phyloP scores from a whole-genome alignment of 2,329 filamentous ascomycete species.

The Fusarium sp. region DNA sequence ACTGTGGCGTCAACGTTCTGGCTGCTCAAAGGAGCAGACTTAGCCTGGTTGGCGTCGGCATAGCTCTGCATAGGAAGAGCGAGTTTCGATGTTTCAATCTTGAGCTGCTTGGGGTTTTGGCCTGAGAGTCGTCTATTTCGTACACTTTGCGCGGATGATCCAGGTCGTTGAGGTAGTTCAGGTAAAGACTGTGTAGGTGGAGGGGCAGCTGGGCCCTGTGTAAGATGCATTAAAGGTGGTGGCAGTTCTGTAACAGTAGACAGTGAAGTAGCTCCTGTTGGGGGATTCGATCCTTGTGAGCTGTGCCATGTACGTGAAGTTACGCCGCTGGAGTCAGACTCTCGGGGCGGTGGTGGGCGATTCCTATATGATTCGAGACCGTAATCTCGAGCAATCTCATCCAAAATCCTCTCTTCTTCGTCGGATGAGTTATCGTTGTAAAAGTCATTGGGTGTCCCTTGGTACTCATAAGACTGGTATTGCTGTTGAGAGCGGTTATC shows the following conservation, averaged over 20 bases:
- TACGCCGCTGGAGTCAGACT: constrained; percentile 83
- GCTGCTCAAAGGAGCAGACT: constrained; percentile 15
- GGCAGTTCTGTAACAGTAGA: constrained; percentile 76
- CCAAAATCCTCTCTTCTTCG: constrained; percentile 80
- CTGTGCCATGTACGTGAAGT: constrained; percentile 85
- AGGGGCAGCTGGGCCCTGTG: constrained; percentile 50
- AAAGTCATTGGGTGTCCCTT: constrained; percentile 59
- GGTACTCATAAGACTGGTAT: constrained; percentile 39
- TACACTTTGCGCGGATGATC: constrained; percentile 62
- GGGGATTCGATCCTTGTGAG: constrained; percentile 77
- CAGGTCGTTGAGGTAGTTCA: constrained; percentile 51
- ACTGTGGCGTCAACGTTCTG: constrained; percentile 8
- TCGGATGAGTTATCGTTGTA: constrained; percentile 72
- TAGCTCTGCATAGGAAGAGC: constrained; percentile 34
- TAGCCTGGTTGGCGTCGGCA: constrained; percentile 16
- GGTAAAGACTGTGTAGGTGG: constrained; percentile 60
- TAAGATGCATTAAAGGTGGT: constrained; percentile 29
- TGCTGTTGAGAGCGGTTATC: constrained; percentile 58
- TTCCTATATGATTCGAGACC: constrained; percentile 77
- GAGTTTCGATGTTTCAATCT: constrained; percentile 77
- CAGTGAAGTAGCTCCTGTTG: constrained; percentile 46
- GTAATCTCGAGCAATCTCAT: constrained; percentile 88
- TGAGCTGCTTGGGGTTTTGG: constrained; percentile 82
- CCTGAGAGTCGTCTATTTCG: constrained; percentile 82
- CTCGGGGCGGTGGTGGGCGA: constrained; percentile 74